Percentiles rank a stretch among this genome's conserved stretches.
phyloP scores from a whole-genome alignment of 2,329 filamentous ascomycete genomes.

The Trichoderma semiorbis region DNA sequence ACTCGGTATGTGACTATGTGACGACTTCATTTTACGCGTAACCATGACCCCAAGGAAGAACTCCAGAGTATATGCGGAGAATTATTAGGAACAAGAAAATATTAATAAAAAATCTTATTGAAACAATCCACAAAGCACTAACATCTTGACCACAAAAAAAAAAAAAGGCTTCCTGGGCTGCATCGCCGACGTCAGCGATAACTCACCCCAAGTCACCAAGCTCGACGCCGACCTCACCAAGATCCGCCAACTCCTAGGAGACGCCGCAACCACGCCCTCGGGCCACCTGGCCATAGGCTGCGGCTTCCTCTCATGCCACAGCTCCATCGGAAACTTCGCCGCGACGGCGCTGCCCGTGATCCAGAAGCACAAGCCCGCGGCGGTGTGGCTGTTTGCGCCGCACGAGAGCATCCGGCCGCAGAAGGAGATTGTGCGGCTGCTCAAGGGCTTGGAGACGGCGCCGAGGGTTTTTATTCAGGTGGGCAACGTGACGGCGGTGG shows the following conservation, averaged over 20 bases:
- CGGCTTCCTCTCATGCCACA: slow-evolving; percentile 55
- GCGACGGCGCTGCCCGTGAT: slow-evolving; percentile 50
- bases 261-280: slow-evolving; percentile 19
- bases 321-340: slow-evolving; percentile 35
- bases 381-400: slow-evolving; percentile 66
- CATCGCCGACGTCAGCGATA: slow-evolving; percentile 29
- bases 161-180: slow-evolving; percentile 33
- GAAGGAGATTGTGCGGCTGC: slow-evolving; percentile 33
- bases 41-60: background rate
- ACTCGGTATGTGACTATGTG: slow-evolving; percentile 32
- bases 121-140: background rate
- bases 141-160: background rate
- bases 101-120: background rate
- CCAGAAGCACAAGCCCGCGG: slow-evolving; percentile 50
- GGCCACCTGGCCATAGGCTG: slow-evolving; percentile 50
- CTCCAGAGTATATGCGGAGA: background rate
- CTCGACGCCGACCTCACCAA: slow-evolving; percentile 34
- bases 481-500: slow-evolving; percentile 55
- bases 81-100: background rate
- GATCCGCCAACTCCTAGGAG: slow-evolving; percentile 28
- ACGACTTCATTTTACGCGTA: background rate
- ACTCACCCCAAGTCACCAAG: slow-evolving; percentile 31
- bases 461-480: slow-evolving; percentile 59
- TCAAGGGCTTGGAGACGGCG: slow-evolving; percentile 29
- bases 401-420: slow-evolving; percentile 40